A percentile compares a stretch with the other conserved stretches of the same genome.
These are phyloP conservation scores for Atkinsonella texensis DNA, from an alignment of 2,329 filamentous ascomycete species.

Conservation along the genomic window DNA sequence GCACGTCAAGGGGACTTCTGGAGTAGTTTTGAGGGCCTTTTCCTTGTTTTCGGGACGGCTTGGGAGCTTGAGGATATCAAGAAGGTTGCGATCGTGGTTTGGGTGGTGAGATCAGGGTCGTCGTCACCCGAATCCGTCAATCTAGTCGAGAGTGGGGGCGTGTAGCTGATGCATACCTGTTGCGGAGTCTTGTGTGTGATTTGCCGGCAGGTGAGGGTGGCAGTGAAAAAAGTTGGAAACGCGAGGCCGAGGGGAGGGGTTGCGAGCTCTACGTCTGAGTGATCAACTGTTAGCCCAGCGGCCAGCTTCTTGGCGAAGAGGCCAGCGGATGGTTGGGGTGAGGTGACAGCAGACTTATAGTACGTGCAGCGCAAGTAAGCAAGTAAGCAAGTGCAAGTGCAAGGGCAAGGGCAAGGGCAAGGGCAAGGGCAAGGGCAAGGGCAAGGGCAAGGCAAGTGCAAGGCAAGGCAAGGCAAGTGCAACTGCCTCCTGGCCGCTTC, in stretches of 20 bases:
- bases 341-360: not conserved
- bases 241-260: too few species aligned
- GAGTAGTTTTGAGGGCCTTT: not conserved
- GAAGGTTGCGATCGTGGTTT: constrained; percentile 18
- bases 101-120: constrained; percentile 19
- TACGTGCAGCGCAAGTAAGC: not conserved
- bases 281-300: not conserved
- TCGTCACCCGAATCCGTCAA: constrained; percentile 3
- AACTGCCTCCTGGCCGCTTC: too few species aligned
- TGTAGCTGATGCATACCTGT: not conserved
- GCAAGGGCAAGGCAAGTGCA: too few species aligned
- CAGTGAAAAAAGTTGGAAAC: too few species aligned
- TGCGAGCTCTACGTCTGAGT: not conserved
- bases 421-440: too few species aligned
- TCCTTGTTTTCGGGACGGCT: not conserved
- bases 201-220: too few species aligned
- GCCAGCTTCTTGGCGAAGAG: not conserved
- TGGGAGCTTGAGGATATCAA: not conserved
- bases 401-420: too few species aligned
- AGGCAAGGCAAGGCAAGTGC: too few species aligned
- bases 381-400: too few species aligned
- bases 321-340: not conserved
- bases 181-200: too few species aligned
- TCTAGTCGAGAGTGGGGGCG: not conserved
- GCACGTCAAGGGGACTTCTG: not conserved